Evolutionary conservation across 2,329 filamentous ascomycete genomes (phyloP), one percentile per base, ranked within the genome.

Genomic region (Aspergillus quadricinctus): DNA sequence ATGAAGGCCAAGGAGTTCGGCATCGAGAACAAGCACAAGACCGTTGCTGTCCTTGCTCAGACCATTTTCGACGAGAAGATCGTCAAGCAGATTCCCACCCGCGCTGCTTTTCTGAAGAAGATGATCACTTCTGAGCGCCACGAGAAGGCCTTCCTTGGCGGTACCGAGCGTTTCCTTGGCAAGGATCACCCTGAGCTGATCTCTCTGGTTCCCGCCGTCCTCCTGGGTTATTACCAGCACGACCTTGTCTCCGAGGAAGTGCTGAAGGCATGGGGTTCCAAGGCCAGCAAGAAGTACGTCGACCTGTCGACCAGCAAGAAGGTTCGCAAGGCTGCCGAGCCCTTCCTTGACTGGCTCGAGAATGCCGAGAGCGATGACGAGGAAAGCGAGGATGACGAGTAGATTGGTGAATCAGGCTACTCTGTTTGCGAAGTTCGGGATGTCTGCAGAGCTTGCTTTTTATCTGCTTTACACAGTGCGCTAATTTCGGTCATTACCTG

Each of bases 261-360:
- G 17, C 85, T 96, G 72, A 89, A 88, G 77, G 88, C 88, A 66
- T 99, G 94, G 93, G 93, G 92, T 63, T 83, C 84, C 72, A 96
- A 94, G 83, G 92, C 93, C 57, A 96, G 91, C 85, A 97, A 96
- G 88, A 97, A 97, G 81, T 97, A 97, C 74, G 90, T 95, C 66
- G 93, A 97, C 73, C 77, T 95, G 59, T 73, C 87, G 58, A 92
- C 87, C 59, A 96, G 91, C 79, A 93, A 92, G 83, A 96, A 95
- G 83, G 92, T 97, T 61, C 91, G 92, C 79, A 93, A 95, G 82
- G 89, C 90, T 63, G 92, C 94, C 53, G 89, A 95, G 80, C 88
- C 90, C 62, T 99, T 99, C 84, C 83, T 97, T 70, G 89, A 87
- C 67, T 97, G 92, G 93, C 90, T 97, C 57, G 85, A 90, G 66